Evolutionary conservation across 441 rosid genomes (phyloP).

Genomic region (Erysimum cheiri): DNA sequence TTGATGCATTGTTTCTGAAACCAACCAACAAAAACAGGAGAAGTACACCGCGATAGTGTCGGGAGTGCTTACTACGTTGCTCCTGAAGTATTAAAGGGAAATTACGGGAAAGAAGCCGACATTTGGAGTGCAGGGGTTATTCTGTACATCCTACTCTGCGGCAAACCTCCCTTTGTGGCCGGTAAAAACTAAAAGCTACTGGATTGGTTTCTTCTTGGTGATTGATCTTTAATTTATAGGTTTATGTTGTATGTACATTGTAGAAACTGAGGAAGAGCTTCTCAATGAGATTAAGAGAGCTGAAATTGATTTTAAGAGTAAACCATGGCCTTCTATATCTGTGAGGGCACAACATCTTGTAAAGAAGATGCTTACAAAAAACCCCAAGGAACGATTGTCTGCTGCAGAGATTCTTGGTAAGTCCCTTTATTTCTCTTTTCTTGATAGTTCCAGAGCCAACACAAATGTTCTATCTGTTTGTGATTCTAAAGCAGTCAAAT

Average conservation of each 20-base stretch:
- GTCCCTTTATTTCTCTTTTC: conserved; percentile 3
- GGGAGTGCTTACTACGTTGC: conserved; percentile 96
- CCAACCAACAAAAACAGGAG: conserved; percentile 56
- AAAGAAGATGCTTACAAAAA: conserved; percentile 76
- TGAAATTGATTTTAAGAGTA: conserved; percentile 66
- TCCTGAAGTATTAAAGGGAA: conserved; percentile 80
- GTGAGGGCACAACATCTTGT: conserved; percentile 80
- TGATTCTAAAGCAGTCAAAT: neutral
- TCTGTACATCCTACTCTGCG: conserved; percentile 82
- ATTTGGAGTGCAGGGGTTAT: conserved; percentile 97
- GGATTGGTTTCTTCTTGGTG: conserved; percentile 1
- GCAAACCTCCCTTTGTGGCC: conserved; percentile 91
- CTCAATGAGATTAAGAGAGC: conserved; percentile 72
- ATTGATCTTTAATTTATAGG: conserved; percentile 3
- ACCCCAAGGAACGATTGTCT: conserved; percentile 72
- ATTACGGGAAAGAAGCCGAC: conserved; percentile 90
- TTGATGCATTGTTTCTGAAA: conserved; percentile 31
- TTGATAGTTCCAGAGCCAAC: neutral
- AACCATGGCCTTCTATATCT: conserved; percentile 87
- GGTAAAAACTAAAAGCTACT: conserved; percentile 51
- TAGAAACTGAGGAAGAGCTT: conserved; percentile 80
- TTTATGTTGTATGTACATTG: conserved; percentile 26
- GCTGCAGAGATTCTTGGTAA: conserved; percentile 89
- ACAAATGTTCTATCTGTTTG: neutral
- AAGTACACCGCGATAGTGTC: conserved; percentile 64